Percentiles rank a stretch among this genome's conserved stretches.
Evolutionary conservation across 2,329 filamentous ascomycete genomes (phyloP).

Genomic region (Penicillium brevicompactum): DNA sequence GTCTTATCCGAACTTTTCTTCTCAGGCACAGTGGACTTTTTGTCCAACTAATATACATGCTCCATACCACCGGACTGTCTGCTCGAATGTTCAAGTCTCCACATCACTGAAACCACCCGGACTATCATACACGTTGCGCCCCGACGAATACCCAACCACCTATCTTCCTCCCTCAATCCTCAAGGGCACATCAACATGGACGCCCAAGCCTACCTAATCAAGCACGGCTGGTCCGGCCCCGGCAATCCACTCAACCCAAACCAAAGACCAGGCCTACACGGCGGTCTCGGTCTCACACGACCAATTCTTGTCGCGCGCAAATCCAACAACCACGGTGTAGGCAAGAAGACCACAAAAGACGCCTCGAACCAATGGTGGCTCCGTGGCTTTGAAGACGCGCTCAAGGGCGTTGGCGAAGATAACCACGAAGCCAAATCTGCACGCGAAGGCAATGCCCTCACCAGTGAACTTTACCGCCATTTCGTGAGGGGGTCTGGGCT

Average conservation of each 20-base stretch:
- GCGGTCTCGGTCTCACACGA: conserved; percentile 74
- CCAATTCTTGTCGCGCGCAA: conserved; percentile 84
- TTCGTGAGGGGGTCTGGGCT: conserved; percentile 84
- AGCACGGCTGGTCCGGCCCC: conserved; percentile 86
- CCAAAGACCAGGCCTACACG: conserved; percentile 51
- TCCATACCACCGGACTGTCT: too few species aligned
- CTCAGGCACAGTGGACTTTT: neutral
- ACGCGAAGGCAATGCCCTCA: conserved; percentile 48
- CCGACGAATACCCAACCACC: neutral
- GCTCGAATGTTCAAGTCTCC: too few species aligned
- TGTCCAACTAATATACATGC: neutral
- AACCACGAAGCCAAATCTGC: conserved; percentile 58
- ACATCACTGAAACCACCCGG: too few species aligned
- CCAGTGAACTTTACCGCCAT: conserved; percentile 69
- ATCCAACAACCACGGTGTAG: conserved; percentile 77
- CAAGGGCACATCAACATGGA: conserved; percentile 62
- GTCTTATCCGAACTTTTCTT: conserved; percentile 8
- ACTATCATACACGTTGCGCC: too few species aligned
- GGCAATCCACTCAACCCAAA: conserved; percentile 83
- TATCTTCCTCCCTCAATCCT: neutral
- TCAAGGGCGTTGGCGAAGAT: conserved; percentile 72
- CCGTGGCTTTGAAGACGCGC: conserved; percentile 86
- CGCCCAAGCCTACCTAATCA: conserved; percentile 76
- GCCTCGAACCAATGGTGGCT: conserved; percentile 93
- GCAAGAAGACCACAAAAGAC: conserved; percentile 67